phyloP scores from a whole-genome alignment of 148 eudicot genomes.

The Nepenthes mirabilis region DNA sequence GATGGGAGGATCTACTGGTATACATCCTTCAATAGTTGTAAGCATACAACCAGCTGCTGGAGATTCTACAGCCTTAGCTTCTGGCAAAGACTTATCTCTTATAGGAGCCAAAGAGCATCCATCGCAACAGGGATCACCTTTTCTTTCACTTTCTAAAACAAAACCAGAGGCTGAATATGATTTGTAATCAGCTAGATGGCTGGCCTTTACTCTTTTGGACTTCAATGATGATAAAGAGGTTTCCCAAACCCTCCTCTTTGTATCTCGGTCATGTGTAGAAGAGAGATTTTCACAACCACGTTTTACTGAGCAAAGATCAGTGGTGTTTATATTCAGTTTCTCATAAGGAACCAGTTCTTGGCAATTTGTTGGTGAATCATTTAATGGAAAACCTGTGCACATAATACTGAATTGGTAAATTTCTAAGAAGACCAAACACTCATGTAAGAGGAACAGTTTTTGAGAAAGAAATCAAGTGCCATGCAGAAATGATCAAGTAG shows the following conservation, averaged over 20 bases:
- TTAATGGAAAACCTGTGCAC: constrained; percentile 6
- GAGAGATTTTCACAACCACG: constrained; percentile 15
- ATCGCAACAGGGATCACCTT: constrained; percentile 8
- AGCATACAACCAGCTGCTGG: constrained; percentile 8
- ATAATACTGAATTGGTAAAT: neutral
- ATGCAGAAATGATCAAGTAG: too few relatives aligned
- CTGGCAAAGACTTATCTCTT: constrained; percentile 9
- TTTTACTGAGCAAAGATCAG: constrained; percentile 11
- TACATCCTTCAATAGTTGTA: constrained; percentile 11
- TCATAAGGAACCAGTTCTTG: constrained; percentile 15
- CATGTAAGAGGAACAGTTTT: too few relatives aligned
- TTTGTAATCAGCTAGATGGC: constrained; percentile 25
- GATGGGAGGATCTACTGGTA: neutral
- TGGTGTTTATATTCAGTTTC: constrained; percentile 10
- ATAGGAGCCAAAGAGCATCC: constrained; percentile 14
- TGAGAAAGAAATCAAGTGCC: too few relatives aligned
- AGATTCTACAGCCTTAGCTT: constrained; percentile 15
- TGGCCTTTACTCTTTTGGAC: constrained; percentile 78
- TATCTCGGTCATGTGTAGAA: constrained; percentile 28
- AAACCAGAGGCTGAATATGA: constrained; percentile 17
- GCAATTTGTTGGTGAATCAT: constrained; percentile 11
- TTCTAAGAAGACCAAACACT: neutral
- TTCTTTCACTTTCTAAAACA: constrained; percentile 15
- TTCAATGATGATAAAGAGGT: constrained; percentile 57
- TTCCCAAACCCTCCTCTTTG: constrained; percentile 59